Evolutionary conservation across 495 filamentous ascomycete species (phyloP).

Genomic region (Aspergillus sparsus): DNA sequence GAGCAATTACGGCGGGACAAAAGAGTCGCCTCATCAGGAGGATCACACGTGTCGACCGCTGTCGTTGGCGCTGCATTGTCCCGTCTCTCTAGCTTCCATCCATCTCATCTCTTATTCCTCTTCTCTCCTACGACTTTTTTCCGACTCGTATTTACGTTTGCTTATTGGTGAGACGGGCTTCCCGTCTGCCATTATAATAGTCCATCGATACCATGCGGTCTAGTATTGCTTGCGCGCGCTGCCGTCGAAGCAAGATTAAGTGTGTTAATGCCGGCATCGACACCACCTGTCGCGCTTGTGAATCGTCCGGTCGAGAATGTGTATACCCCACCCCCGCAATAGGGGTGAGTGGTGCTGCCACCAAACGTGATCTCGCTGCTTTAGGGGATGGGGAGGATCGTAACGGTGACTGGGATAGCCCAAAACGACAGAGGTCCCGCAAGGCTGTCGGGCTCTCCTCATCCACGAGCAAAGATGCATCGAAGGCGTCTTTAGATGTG

Average conservation of each 20-base stretch:
- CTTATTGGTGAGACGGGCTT: constrained; percentile 19
- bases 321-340: constrained; percentile 68
- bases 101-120: not conserved
- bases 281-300: constrained; percentile 75
- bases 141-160: not conserved
- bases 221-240: constrained; percentile 76
- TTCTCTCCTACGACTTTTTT: constrained; percentile 5
- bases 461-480: constrained; percentile 36
- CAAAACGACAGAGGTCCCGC: constrained; percentile 57
- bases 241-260: constrained; percentile 82
- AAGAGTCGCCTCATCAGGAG: constrained; percentile 17
- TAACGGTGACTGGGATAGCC: constrained; percentile 59
- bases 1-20: constrained; percentile 28
- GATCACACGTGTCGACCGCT: constrained; percentile 22
- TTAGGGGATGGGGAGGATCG: constrained; percentile 55
- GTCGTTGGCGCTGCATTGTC: constrained; percentile 25
- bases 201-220: constrained; percentile 59
- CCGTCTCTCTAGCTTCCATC: constrained; percentile 9
- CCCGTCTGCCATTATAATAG: constrained; percentile 27
- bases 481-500: constrained; percentile 40
- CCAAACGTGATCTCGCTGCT: constrained; percentile 58
- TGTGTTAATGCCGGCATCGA: constrained; percentile 76
- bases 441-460: constrained; percentile 45
- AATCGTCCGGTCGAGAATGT: constrained; percentile 74
- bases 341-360: constrained; percentile 50